Base-by-base conservation (phyloP, 129 eudicot species). In the Sambucus nigra region DNA sequence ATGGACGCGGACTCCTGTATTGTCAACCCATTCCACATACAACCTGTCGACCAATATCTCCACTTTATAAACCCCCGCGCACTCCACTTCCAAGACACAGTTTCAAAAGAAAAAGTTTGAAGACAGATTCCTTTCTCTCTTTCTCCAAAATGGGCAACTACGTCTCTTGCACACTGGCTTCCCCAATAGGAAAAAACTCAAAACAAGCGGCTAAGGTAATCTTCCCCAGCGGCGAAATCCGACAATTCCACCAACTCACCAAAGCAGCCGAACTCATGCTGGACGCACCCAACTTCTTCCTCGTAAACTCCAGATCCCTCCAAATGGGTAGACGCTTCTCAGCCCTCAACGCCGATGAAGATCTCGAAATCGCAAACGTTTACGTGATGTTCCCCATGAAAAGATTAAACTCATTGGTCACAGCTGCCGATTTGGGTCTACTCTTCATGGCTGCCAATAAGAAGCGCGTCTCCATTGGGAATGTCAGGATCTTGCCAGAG, bases 211-310 rank as follows among this genome's bases (percentile, higher is more conserved):
- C 80, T 4, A 83, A 65, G 59, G 86, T 83, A 0, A 69, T 87
- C 15, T 70, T 76, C 63, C 79, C 86, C 21, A 39, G 47, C 1
- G 94, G 96, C 22, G 86, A 83, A 64, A 69, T 87, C 59, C 79
- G 77, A 9, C 73, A 60, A 12, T 51, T 79, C 42, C 49, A 65
- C 15, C 73, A 83, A 39, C 86, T 83, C 0, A 61, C 63, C 25
- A 80, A 80, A 25, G 96, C 96, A 0, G 96, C 96, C 0, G 96
- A 87, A 45, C 74, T 80, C 51, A 87, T 87, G 86, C 29, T 87
- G 17, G 96, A 87, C 5, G 45, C 73, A 0, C 96, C 96, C 0
- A 74, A 70, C 27, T 69, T 25, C 23, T 87, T 87, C 47, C 60
- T 87, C 5, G 88, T 77, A 0, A 74, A 80, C 73, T 71, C 86